Base-by-base conservation (phyloP, 257 asterid species). In the Perilla frutescens region DNA sequence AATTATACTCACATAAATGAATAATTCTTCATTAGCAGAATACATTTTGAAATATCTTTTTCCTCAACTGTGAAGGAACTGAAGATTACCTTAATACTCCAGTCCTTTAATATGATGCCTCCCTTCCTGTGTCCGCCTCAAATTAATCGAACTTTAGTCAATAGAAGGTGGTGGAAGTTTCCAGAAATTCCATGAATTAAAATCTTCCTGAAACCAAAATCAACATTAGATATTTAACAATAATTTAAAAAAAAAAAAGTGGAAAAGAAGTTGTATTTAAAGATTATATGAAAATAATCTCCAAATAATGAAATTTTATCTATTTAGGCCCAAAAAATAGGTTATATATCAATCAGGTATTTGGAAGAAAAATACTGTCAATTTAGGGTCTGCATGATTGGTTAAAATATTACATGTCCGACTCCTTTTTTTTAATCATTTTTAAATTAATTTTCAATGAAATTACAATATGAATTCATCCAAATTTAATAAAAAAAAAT, bases 141-240 rank as follows among this genome's bases (percentile, higher is more conserved):
- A 60, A 62, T 44, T 49, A 49, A 56, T 55, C 20, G 13, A 70
- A 62, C 75, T 59, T 84, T 78, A 84, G 45, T 81, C 81, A 3
- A 86, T 72, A 9, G n/a, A 8, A 66, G 86, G 82, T 60, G 87
- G 91, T 15, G 96, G 93, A 60, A 93, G 81, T 78, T 87, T 93
- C 98, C 98, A 93, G 85, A 68, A 93, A 76, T 90, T 93, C 95
- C 95, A 90, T 43, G 89, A 71, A 83, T 93, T 93, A 14, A 63
- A 93, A 77, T 87, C 96, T 83, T 90, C 98, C 97, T 93, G 90
- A 41, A 79, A 84, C 47, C 57, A 36, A 62, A 62, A 74, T n/a
- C 8, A 9, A 48, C 40, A 8, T 34, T 32, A 78, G 44, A 43
- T 20, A 39, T 49, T 7, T 7, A 14, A 36, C 31, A 55, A 45